phyloP scores from a whole-genome alignment of 495 filamentous ascomycete species.

The Podospora comata region DNA sequence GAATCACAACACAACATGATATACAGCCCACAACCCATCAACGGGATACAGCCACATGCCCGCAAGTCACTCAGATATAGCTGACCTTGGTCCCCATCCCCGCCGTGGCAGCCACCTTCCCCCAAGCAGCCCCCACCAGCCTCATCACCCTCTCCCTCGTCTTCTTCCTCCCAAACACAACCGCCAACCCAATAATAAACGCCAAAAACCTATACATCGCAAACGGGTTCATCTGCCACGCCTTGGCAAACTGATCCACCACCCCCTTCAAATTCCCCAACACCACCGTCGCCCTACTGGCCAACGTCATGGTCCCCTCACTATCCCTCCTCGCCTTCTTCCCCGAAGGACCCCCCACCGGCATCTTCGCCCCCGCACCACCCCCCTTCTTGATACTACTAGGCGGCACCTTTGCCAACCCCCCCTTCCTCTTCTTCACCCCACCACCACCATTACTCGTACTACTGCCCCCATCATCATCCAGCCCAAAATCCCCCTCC shows the following conservation, averaged over 20 bases:
- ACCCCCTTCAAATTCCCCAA: slow-evolving; percentile 57
- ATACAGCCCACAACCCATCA: neutral
- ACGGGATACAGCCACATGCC: neutral
- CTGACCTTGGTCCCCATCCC: slow-evolving; percentile 98
- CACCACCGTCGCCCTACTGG: slow-evolving; percentile 48
- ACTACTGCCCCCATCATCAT: neutral
- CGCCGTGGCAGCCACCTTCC: slow-evolving; percentile 77
- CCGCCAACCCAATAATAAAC: slow-evolving; percentile 76
- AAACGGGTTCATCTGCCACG: slow-evolving; percentile 69
- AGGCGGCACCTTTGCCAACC: neutral
- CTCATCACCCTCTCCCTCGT: slow-evolving; percentile 70
- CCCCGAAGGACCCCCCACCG: slow-evolving; percentile 9
- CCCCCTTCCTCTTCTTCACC: slow-evolving; percentile 21
- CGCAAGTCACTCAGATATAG: slow-evolving; percentile 59
- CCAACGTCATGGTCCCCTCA: slow-evolving; percentile 37
- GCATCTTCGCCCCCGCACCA: neutral
- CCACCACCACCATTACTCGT: neutral
- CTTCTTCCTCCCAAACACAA: slow-evolving; percentile 70
- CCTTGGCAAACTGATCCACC: slow-evolving; percentile 58
- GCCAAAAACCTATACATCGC: slow-evolving; percentile 70
- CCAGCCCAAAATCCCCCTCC: slow-evolving; percentile 12
- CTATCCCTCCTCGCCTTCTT: slow-evolving; percentile 24
- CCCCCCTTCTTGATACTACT: neutral
- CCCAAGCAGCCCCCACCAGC: slow-evolving; percentile 68
- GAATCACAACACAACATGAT: neutral